A percentile compares a stretch with the other conserved stretches of the same genome.
phyloP scores from a whole-genome alignment of 768 basidiomycete species.

The Heimioporus sp. region DNA sequence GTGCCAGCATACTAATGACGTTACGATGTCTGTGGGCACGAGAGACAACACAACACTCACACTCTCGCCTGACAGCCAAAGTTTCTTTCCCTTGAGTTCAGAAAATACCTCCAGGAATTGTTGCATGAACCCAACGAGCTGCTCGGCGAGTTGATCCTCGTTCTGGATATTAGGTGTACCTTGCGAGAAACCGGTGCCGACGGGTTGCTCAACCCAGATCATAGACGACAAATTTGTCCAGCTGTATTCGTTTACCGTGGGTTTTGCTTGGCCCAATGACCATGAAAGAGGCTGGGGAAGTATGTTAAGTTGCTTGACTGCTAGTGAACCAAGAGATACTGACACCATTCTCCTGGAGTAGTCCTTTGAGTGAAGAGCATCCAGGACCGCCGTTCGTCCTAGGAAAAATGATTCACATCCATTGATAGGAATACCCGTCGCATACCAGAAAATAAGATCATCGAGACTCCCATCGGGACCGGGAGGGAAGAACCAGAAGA shows the following conservation, averaged over 20 bases:
- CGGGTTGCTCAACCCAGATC: constrained; percentile 76
- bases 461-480: constrained; percentile 69
- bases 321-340: constrained; percentile 21
- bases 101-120: constrained; percentile 76
- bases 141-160: constrained; percentile 56
- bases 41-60: constrained; percentile 40
- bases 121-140: constrained; percentile 57
- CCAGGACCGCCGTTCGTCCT: constrained; percentile 85
- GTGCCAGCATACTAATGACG: constrained; percentile 62
- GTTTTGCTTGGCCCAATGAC: constrained; percentile 60
- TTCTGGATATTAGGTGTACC: constrained; percentile 61
- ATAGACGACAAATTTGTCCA: constrained; percentile 81
- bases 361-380: constrained; percentile 70
- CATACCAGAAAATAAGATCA: constrained; percentile 73
- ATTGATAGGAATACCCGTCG: not conserved
- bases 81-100: constrained; percentile 69
- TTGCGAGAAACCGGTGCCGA: constrained; percentile 77
- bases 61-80: constrained; percentile 73
- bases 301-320: constrained; percentile 14
- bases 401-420: not conserved
- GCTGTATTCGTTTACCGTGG: constrained; percentile 63
- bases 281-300: constrained; percentile 59
- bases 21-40: not conserved
- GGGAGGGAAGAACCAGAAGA: constrained; percentile 85
- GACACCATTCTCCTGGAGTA: constrained; percentile 75